These are phyloP conservation scores for Neurospora sp. DNA, from an alignment of 495 filamentous ascomycete genomes.

Conservation along the genomic window DNA sequence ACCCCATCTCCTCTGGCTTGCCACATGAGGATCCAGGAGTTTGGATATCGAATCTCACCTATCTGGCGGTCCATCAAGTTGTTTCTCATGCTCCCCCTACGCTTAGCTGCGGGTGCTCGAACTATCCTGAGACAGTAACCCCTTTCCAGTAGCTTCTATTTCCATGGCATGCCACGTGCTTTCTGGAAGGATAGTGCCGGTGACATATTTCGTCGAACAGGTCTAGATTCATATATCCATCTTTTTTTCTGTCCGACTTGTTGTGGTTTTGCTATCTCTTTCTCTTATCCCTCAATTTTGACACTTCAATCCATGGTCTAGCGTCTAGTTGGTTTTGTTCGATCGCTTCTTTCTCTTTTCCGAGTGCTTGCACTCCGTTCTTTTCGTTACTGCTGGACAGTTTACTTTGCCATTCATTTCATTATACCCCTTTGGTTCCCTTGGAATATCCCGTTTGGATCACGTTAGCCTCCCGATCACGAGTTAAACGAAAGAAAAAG, in stretches of 20 bases:
- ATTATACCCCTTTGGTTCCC: neutral
- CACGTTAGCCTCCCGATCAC: neutral
- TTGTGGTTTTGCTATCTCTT: too few species aligned
- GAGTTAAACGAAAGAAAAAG: neutral
- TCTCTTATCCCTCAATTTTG: too few species aligned
- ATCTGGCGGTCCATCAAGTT: neutral
- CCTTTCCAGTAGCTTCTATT: neutral
- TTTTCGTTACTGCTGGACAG: constrained; percentile 26
- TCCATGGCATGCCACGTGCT: neutral
- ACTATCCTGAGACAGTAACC: constrained; percentile 5
- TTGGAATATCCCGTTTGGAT: neutral
- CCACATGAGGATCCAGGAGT: neutral
- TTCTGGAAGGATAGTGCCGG: neutral
- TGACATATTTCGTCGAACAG: constrained; percentile 10
- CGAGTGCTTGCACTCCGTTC: constrained; percentile 6
- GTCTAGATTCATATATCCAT: constrained; percentile 7
- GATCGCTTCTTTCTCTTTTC: constrained; percentile 2
- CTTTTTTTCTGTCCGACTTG: neutral
- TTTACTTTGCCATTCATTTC: neutral
- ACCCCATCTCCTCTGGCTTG: neutral
- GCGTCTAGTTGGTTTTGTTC: constrained; percentile 2
- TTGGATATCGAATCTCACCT: neutral
- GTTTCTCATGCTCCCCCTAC: neutral
- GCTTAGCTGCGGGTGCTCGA: neutral
- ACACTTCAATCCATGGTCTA: neutral